Evolutionary conservation across 331 rosid genomes (phyloP).

Genomic region (Rosa hybrid): DNA sequence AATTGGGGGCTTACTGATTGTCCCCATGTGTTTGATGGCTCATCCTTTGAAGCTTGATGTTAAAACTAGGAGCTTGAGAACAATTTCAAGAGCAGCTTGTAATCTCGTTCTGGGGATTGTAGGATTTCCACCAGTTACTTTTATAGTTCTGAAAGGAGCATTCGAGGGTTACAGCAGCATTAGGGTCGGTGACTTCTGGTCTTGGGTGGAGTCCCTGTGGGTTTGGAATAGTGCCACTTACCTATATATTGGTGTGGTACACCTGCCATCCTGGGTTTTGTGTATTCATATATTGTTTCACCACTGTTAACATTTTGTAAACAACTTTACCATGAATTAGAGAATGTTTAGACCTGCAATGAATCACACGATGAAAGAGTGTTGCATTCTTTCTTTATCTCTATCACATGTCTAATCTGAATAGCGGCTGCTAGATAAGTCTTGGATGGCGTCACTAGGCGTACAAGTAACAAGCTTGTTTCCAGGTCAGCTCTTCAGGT

Average conservation of each 20-base stretch:
- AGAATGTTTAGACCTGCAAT: conserved; percentile 28
- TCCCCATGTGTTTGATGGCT: conserved; percentile 78
- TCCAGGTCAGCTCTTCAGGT: conserved; percentile 1
- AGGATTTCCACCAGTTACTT: conserved; percentile 73
- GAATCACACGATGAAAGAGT: conserved; percentile 19
- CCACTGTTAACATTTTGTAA: conserved; percentile 46
- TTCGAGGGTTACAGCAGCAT: conserved; percentile 46
- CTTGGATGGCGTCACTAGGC: background rate
- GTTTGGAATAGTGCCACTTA: conserved; percentile 95
- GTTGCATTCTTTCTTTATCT: conserved; percentile 5
- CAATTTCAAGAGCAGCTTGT: conserved; percentile 47
- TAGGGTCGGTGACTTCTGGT: conserved; percentile 71
- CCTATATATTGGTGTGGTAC: conserved; percentile 73
- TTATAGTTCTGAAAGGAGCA: conserved; percentile 47
- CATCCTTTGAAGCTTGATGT: conserved; percentile 75
- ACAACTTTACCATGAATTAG: conserved; percentile 29
- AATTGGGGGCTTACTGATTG: conserved; percentile 75
- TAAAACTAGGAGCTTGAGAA: conserved; percentile 43
- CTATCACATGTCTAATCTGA: conserved; percentile 13
- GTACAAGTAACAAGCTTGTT: background rate
- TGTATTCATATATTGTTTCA: conserved; percentile 68
- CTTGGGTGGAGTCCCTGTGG: conserved; percentile 95
- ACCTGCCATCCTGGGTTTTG: conserved; percentile 90
- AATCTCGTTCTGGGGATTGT: conserved; percentile 64
- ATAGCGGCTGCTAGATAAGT: background rate